These are phyloP conservation scores for Microbotryum lychnidis-dioicae DNA, from an alignment of 1,284 basidiomycete species.

Conservation along the genomic window DNA sequence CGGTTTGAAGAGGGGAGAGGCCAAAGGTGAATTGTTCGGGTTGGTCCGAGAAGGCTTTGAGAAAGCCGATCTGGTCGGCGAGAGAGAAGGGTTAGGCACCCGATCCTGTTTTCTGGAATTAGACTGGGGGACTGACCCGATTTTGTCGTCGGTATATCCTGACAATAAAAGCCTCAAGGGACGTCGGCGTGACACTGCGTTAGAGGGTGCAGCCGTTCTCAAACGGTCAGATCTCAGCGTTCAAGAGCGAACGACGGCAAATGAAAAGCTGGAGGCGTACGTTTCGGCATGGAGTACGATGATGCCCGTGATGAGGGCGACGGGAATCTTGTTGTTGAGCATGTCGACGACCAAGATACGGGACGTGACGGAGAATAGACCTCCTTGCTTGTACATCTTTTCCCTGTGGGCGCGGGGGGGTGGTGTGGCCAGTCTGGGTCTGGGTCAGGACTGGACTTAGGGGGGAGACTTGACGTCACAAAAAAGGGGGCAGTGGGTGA, in stretches of 20 bases:
- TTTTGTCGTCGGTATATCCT: slow-evolving; percentile 82
- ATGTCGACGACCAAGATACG: slow-evolving; percentile 93
- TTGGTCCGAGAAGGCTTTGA: slow-evolving; percentile 95
- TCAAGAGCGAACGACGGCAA: slow-evolving; percentile 1
- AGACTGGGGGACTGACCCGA: slow-evolving; percentile 38
- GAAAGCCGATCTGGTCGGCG: slow-evolving; percentile 60
- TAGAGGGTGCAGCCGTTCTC: too few relatives aligned
- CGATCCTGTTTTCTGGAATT: background rate
- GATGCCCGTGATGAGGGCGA: slow-evolving; percentile 78
- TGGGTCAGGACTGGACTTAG: background rate
- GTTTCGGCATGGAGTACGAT: slow-evolving; percentile 87
- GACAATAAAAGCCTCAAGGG: slow-evolving; percentile 76
- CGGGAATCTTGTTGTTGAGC: slow-evolving; percentile 75
- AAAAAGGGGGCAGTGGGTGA: background rate
- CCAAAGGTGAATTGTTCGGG: slow-evolving; percentile 90
- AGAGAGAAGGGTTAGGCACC: too few relatives aligned
- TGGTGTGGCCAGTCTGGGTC: too few relatives aligned
- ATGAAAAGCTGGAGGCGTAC: slow-evolving; percentile 44
- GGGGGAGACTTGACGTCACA: background rate
- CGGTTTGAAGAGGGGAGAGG: slow-evolving; percentile 79
- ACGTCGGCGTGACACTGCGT: slow-evolving; percentile 68
- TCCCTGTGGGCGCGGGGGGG: slow-evolving; percentile 49
- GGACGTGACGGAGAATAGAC: slow-evolving; percentile 84
- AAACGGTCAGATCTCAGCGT: background rate
- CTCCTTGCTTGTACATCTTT: slow-evolving; percentile 74